Percentiles rank a stretch among this genome's conserved stretches.
Evolutionary conservation across 495 filamentous ascomycete species (phyloP).

Genomic region (Melanomma pulvis-pyrius): DNA sequence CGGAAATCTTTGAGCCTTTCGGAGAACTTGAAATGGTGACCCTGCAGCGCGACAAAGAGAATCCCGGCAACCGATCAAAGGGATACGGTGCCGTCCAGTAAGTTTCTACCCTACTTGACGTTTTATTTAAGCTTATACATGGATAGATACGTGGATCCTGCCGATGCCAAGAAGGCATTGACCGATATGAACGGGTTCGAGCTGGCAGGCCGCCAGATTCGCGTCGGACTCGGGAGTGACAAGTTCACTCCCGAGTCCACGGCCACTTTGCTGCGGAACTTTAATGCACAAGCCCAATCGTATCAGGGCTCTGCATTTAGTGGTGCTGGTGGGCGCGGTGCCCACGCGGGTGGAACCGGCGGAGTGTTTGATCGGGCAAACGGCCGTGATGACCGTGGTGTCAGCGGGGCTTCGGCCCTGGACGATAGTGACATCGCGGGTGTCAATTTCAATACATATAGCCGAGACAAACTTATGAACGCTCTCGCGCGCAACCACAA

Average conservation of each 20-base stretch:
- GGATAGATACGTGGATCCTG: constrained; percentile 84
- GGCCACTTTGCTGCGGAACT: constrained; percentile 84
- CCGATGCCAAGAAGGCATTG: constrained; percentile 87
- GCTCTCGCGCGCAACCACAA: constrained; percentile 91
- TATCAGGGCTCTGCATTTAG: constrained; percentile 96
- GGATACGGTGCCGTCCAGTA: constrained; percentile 99
- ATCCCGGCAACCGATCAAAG: constrained; percentile 79
- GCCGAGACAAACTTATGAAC: constrained; percentile 94
- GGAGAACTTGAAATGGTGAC: constrained; percentile 98
- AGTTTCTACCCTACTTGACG: constrained; percentile 47
- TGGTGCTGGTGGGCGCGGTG: constrained; percentile 84
- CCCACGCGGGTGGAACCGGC: constrained; percentile 73
- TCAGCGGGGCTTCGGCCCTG: constrained; percentile 88
- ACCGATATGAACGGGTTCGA: constrained; percentile 99
- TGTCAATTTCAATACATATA: constrained; percentile 99
- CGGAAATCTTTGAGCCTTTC: constrained; percentile 97
- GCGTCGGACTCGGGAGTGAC: constrained; percentile 99
- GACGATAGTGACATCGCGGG: constrained; percentile 98
- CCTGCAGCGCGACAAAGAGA: constrained; percentile 66
- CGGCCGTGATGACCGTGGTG: constrained; percentile 86
- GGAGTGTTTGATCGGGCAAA: constrained; percentile 91
- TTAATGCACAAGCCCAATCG: constrained; percentile 76
- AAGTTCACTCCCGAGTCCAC: constrained; percentile 99
- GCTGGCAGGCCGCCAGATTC: constrained; percentile 94
- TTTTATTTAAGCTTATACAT: constrained; percentile 38